A percentile compares a stretch with the other conserved stretches of the same genome.
phyloP scores from a whole-genome alignment of 805 yeast genomes.

The Candida insectorum region DNA sequence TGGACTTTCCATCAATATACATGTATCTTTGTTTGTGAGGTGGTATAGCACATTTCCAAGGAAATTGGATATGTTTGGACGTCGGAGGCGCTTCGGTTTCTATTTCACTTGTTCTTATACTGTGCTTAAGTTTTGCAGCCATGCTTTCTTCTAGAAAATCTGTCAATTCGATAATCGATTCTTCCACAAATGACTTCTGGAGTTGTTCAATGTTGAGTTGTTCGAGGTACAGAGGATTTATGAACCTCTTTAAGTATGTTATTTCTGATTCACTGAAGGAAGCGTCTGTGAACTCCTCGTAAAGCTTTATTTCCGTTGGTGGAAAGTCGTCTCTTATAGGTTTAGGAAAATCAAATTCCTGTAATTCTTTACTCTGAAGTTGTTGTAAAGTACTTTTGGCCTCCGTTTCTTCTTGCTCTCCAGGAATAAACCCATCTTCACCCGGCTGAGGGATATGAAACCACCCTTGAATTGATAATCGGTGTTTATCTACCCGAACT shows the following conservation, averaged over 20 bases:
- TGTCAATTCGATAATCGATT: slow-evolving; percentile 65
- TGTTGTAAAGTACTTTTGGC: slow-evolving; percentile 75
- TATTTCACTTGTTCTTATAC: slow-evolving; percentile 56
- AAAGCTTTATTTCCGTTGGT: slow-evolving; percentile 32
- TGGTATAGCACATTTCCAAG: slow-evolving; percentile 92
- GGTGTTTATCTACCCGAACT: slow-evolving; percentile 84
- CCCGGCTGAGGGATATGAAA: slow-evolving; percentile 95
- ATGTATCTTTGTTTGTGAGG: slow-evolving; percentile 88
- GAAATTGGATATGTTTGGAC: slow-evolving; percentile 53
- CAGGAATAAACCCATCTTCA: slow-evolving; percentile 78
- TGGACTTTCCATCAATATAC: slow-evolving; percentile 67
- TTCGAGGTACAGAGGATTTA: slow-evolving; percentile 50
- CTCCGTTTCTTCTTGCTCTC: slow-evolving; percentile 78
- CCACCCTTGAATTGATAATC: slow-evolving; percentile 97
- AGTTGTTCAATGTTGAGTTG: slow-evolving; percentile 40
- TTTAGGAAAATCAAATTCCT: slow-evolving; percentile 81
- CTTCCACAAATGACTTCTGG: slow-evolving; percentile 54
- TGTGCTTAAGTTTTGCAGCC: slow-evolving; percentile 22
- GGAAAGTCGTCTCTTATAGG: slow-evolving; percentile 45
- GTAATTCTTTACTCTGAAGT: slow-evolving; percentile 69
- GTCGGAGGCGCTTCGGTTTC: slow-evolving; percentile 56
- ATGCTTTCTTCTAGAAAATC: slow-evolving; percentile 56
- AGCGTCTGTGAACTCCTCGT: slow-evolving; percentile 19
- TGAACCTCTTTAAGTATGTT: slow-evolving; percentile 47
- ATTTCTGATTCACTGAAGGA: slow-evolving; percentile 34